Percentiles rank a stretch among this genome's conserved stretches.
These are phyloP conservation scores for Aspergillus phoenicis DNA, from an alignment of 2,329 filamentous ascomycete species.

Conservation along the genomic window DNA sequence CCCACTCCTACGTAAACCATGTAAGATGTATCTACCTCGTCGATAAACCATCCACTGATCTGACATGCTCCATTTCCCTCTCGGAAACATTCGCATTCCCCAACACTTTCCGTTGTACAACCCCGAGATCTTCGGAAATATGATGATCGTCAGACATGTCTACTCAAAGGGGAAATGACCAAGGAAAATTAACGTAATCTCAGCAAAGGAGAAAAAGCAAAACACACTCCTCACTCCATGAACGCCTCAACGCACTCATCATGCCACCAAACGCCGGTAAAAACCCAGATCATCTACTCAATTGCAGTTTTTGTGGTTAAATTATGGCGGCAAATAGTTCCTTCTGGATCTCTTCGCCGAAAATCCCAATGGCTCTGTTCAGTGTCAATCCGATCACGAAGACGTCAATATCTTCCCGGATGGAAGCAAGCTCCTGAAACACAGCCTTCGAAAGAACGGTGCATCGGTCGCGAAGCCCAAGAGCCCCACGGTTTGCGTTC, in stretches of 20 bases:
- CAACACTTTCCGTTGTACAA: neutral
- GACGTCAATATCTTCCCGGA: constrained; percentile 25
- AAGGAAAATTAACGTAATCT: neutral
- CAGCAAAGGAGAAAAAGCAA: neutral
- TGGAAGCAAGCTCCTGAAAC: constrained; percentile 33
- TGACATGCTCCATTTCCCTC: no score
- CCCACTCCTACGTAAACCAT: no score
- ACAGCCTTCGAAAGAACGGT: constrained; percentile 32
- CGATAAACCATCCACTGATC: no score
- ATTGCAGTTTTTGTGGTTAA: neutral
- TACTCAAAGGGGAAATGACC: neutral
- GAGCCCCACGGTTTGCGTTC: constrained; percentile 22
- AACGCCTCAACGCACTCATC: neutral
- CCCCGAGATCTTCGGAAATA: neutral
- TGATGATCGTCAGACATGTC: neutral
- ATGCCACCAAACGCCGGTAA: neutral
- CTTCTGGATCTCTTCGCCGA: constrained; percentile 35
- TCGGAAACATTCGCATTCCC: no score
- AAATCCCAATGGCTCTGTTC: constrained; percentile 26
- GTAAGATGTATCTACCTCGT: no score
- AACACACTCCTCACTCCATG: neutral
- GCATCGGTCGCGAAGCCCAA: constrained; percentile 25
- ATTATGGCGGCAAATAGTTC: constrained; percentile 24
- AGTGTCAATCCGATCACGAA: constrained; percentile 29
- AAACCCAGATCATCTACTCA: neutral